A percentile compares a stretch with the other conserved stretches of the same genome.
phyloP scores from a whole-genome alignment of 1,284 basidiomycete genomes.

The Heimioporus retisporus region DNA sequence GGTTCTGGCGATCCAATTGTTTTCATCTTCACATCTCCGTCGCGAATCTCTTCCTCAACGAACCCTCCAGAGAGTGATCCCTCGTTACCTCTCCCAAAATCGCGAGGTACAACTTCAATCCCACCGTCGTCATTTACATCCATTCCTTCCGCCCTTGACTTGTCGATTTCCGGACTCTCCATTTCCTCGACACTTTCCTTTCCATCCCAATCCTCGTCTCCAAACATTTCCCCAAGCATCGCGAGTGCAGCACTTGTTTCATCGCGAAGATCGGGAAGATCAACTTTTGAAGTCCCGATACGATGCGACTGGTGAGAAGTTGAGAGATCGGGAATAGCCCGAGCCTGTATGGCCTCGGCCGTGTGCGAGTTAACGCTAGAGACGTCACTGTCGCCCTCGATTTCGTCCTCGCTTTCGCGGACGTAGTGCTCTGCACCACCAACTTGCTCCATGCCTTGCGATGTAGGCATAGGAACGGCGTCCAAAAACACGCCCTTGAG shows the following conservation, averaged over 20 bases:
- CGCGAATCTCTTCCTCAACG: too few relatives aligned
- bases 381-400: background rate
- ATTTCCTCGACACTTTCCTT: slow-evolving; percentile 66
- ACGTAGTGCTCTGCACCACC: background rate
- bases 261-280: slow-evolving; percentile 46
- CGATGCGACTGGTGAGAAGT: background rate
- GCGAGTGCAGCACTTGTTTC: slow-evolving; percentile 61
- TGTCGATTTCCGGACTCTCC: slow-evolving; percentile 48
- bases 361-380: background rate
- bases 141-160: background rate
- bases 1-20: slow-evolving; percentile 6
- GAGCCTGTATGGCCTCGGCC: background rate
- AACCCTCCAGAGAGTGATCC: too few relatives aligned
- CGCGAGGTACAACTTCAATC: background rate
- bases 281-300: slow-evolving; percentile 3
- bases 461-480: slow-evolving; percentile 28
- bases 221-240: slow-evolving; percentile 65
- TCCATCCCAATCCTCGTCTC: slow-evolving; percentile 59
- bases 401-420: background rate
- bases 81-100: background rate
- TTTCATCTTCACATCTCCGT: slow-evolving; percentile 28
- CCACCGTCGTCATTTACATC: background rate
- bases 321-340: background rate
- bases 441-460: slow-evolving; percentile 13
- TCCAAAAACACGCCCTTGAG: slow-evolving; percentile 75